phyloP scores from a whole-genome alignment of 495 filamentous ascomycete genomes.

The Hypoxylon crocopeplum region DNA sequence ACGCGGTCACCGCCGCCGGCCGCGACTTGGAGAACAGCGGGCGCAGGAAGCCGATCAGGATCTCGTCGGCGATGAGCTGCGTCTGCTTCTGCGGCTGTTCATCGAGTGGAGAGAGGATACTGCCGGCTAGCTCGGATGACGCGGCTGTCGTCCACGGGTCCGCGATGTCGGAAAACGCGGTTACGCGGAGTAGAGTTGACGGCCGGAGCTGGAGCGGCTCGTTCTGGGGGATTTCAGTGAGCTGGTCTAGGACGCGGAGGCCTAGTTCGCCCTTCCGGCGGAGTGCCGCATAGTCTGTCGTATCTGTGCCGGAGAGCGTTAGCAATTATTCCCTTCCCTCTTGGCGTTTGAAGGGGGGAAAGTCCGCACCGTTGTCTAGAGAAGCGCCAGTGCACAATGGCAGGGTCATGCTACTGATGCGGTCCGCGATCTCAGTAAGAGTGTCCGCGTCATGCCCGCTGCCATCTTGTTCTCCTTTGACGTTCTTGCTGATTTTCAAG shows the following conservation, averaged over 20 bases:
- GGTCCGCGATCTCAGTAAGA: conserved; percentile 16
- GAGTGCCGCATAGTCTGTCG: conserved; percentile 30
- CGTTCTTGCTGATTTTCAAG: conserved; percentile 12
- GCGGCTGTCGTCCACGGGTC: conserved; percentile 63
- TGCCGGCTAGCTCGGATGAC: conserved; percentile 52
- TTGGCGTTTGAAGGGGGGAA: not conserved
- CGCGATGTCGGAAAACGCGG: conserved; percentile 54
- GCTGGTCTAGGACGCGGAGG: conserved; percentile 13
- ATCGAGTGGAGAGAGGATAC: conserved; percentile 26
- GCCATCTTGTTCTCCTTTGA: not conserved
- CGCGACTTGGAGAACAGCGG: conserved; percentile 75
- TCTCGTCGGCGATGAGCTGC: conserved; percentile 58
- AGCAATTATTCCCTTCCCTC: not conserved
- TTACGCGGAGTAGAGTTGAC: conserved; percentile 40
- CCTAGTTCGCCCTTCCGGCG: conserved; percentile 28
- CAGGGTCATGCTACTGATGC: conserved; percentile 24
- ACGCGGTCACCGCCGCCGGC: conserved; percentile 66
- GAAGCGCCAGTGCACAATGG: conserved; percentile 26
- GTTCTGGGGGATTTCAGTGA: not conserved
- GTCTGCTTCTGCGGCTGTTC: conserved; percentile 12
- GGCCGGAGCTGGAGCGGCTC: conserved; percentile 21
- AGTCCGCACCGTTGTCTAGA: conserved; percentile 27
- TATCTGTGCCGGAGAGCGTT: conserved; percentile 25
- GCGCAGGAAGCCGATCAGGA: conserved; percentile 62
- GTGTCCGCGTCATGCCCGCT: not conserved